Evolutionary conservation across 306 rosid species (phyloP), one percentile per base, ranked within the genome.

Genomic region (Cicer pinnatifidum): DNA sequence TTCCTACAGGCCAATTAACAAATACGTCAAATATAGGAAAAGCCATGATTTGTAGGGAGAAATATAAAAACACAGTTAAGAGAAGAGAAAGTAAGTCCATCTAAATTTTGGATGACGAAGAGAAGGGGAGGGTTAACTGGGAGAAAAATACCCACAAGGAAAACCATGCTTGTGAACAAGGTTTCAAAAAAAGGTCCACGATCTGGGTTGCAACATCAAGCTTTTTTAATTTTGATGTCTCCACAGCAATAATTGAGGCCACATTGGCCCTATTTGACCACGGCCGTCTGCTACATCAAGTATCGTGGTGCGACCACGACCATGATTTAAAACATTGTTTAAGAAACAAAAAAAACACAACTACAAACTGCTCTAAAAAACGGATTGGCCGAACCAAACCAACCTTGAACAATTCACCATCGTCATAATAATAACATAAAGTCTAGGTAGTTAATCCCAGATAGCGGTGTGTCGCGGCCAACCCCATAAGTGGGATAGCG

Each of bases 1-100:
- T 75, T 91, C 99, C 99, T 95, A 71, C 45, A 74, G 37, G 39
- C 78, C 85, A 71, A 62, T 41, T 1, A 9, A 80, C 23, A 33
- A 6, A 43, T 71, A 52, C 75, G 37, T 68, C 72, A 70, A 33
- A 46, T 28, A 57, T 35, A 74, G 41, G 64, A 75, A 64, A 75
- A 73, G 10, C 15, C 58, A 13, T 6, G 75, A 68, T 28, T 58
- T 53, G 33, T 9, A 44, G 9, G 15, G 48, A 7, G 73, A 35
- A 16, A 65, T 19, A 11, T 19, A 8, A 23, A 9, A 12, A 58
- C 2, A 71, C 2, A 3, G 54, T 2, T 11, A 68, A 10, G 33
- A 71, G 0, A 51, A 51, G 16, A 71, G n/a, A 28, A 52, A 53
- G 37, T 64, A 54, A 61, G 50, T 28, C 13, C 61, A 39, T 38